Percentiles rank a stretch among this genome's conserved stretches.
Conservation (phyloP, 2,329 filamentous ascomycete species). For the Didymella arachidicola region DNA sequence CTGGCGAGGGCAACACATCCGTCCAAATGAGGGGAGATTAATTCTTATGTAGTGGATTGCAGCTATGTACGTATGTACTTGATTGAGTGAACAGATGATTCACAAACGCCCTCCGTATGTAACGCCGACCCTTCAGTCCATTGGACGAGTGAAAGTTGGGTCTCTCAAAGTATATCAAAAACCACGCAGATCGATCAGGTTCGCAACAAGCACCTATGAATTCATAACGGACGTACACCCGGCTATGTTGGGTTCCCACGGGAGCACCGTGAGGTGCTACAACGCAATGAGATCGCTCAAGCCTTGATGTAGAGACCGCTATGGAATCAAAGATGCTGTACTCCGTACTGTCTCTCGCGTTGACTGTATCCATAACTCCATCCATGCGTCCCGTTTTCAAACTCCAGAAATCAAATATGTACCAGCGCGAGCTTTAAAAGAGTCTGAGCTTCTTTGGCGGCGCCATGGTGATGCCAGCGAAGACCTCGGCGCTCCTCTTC, state of each 20-base stretch:
- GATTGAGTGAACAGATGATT: not conserved
- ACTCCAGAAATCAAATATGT: slow-evolving; percentile 8
- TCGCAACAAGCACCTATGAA: not conserved
- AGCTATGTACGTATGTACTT: not conserved
- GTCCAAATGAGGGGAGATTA: not conserved
- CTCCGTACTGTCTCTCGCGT: not conserved
- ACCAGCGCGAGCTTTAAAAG: slow-evolving; percentile 20
- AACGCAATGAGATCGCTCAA: slow-evolving; percentile 29
- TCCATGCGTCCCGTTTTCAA: slow-evolving; percentile 8
- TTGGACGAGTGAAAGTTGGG: slow-evolving; percentile 17
- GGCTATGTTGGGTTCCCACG: slow-evolving; percentile 28
- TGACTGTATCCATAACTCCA: slow-evolving; percentile 1
- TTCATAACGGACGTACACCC: slow-evolving; percentile 16
- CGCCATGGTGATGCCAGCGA: slow-evolving; percentile 29
- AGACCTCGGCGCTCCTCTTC: slow-evolving; percentile 31
- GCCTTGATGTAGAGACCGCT: slow-evolving; percentile 15
- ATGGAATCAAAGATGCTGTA: not conserved
- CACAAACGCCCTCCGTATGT: slow-evolving; percentile 1
- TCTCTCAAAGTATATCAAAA: not conserved
- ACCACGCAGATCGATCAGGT: not conserved
- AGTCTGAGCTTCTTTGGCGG: slow-evolving; percentile 40
- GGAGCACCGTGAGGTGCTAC: slow-evolving; percentile 34
- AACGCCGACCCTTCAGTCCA: slow-evolving; percentile 19
- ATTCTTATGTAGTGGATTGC: not conserved
- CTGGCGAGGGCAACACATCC: not conserved